These are phyloP conservation scores for Globisporangium camurandrum DNA, from an alignment of 352 stramenopile species.

Conservation along the genomic window DNA sequence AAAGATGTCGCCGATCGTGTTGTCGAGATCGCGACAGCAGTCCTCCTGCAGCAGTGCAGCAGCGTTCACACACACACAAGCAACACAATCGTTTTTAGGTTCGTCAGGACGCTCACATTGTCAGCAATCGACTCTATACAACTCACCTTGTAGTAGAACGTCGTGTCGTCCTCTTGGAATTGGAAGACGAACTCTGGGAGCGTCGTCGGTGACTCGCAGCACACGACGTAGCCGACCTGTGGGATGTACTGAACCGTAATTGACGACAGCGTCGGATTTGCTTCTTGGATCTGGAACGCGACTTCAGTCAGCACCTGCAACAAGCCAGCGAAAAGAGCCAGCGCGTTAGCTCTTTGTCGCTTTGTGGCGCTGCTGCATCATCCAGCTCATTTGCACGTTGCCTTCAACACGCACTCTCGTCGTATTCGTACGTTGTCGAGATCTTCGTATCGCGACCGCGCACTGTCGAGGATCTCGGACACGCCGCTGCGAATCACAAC, in stretches of 20 bases:
- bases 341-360: too few relatives aligned
- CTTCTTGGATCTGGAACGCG: slow-evolving; percentile 73
- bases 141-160: slow-evolving; percentile 84
- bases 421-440: slow-evolving; percentile 56
- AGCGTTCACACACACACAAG: neutral
- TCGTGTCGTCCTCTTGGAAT: slow-evolving; percentile 82
- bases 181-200: slow-evolving; percentile 79
- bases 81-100: too few relatives aligned
- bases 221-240: slow-evolving; percentile 84
- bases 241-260: slow-evolving; percentile 85
- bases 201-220: slow-evolving; percentile 56
- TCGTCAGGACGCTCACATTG: too few relatives aligned
- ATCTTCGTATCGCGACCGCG: slow-evolving; percentile 64
- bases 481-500: slow-evolving; percentile 68
- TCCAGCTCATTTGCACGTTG: neutral
- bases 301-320: slow-evolving; percentile 77
- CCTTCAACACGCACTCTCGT: too few relatives aligned
- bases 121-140: too few relatives aligned
- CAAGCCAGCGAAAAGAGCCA: neutral
- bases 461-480: slow-evolving; percentile 61
- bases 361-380: too few relatives aligned
- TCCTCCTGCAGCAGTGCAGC: slow-evolving; percentile 37
- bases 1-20: slow-evolving; percentile 77
- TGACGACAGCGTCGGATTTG: slow-evolving; percentile 53
- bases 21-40: slow-evolving; percentile 75